Evolutionary conservation across 345 rosid species (phyloP), one percentile per base, ranked within the genome.

Genomic region (Aquilaria sinensis): DNA sequence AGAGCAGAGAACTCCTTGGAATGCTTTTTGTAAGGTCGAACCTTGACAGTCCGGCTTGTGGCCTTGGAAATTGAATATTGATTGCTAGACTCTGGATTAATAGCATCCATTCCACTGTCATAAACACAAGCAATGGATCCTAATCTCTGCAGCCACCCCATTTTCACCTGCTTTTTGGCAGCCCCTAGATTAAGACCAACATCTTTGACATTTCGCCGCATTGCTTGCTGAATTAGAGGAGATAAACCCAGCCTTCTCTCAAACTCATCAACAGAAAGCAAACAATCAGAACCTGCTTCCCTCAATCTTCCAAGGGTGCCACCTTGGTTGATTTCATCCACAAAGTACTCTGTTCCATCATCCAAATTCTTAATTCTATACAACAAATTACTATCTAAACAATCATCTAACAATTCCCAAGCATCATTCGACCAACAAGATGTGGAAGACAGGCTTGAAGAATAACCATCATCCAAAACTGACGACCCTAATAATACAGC

Each of bases 1-100:
- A 78, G 77, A 55, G 75, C 70, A 13, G 82, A 72, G 50, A 78
- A 70, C 57, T 78, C 82, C 77, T 78, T 78, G 10, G 47, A 50
- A 7, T 43, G 70, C 65, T 78, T 78, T 31, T 61, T 70, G 52
- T 51, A 41, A n/a, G 65, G 62, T 15, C 58, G 70, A 65, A 72
- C 79, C 60, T 32, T 70, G 15, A 75, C 74, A 31, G 53, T 54
- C 64, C 51, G 70, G 31, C 49, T 59, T 70, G 46, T 67, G 31
- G 52, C 47, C 48, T 60, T 47, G 8, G 63, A 14, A 66, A 37
- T 15, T 14, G 57, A 9, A 66, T 15, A 43, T 23, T 61, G 53
- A 58, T 53, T 61, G 60, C 54, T 68, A 64, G 58, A 47, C 66
- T 50, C 57, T 60, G 43, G 47, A 50, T 12, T 43, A 64, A 68